Evolutionary conservation across 768 basidiomycete genomes (phyloP).

Genomic region (Tulasnella sp.): DNA sequence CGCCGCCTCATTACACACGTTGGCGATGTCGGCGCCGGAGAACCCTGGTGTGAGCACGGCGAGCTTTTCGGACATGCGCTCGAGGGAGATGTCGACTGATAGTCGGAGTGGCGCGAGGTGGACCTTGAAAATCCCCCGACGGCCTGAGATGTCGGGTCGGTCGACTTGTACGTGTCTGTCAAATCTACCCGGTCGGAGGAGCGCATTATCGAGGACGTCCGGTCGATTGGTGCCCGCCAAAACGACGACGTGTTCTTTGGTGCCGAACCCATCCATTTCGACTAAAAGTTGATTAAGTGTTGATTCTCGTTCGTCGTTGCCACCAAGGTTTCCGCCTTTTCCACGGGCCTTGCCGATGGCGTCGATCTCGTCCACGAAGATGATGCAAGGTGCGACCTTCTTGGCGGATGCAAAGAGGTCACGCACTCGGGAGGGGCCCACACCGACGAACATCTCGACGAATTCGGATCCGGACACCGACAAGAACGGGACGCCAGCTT

Average conservation of each 20-base stretch:
- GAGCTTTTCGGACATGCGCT: constrained; percentile 73
- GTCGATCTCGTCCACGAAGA: constrained; percentile 99
- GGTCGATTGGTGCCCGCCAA: constrained; percentile 94
- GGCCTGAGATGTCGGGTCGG: constrained; percentile 85
- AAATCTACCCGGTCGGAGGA: constrained; percentile 96
- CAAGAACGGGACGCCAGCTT: constrained; percentile 95
- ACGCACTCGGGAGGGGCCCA: constrained; percentile 91
- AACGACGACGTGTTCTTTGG: constrained; percentile 93
- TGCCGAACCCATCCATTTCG: constrained; percentile 99
- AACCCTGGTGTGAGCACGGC: constrained; percentile 96
- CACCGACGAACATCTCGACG: constrained; percentile 99
- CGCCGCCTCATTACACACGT: constrained; percentile 97
- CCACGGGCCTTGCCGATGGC: constrained; percentile 93
- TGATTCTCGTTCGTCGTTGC: constrained; percentile 95
- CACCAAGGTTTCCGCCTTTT: constrained; percentile 67
- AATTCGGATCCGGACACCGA: constrained; percentile 99
- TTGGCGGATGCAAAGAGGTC: constrained; percentile 96
- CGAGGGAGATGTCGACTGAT: constrained; percentile 25
- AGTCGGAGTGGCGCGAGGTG: constrained; percentile 80
- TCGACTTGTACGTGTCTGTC: constrained; percentile 95
- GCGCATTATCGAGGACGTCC: constrained; percentile 88
- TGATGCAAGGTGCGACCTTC: constrained; percentile 96
- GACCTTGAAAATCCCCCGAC: constrained; percentile 87
- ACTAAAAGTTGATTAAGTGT: constrained; percentile 96
- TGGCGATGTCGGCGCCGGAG: constrained; percentile 97